Evolutionary conservation across 2,329 filamentous ascomycete species (phyloP).

Genomic region (Trichophyton equinum): DNA sequence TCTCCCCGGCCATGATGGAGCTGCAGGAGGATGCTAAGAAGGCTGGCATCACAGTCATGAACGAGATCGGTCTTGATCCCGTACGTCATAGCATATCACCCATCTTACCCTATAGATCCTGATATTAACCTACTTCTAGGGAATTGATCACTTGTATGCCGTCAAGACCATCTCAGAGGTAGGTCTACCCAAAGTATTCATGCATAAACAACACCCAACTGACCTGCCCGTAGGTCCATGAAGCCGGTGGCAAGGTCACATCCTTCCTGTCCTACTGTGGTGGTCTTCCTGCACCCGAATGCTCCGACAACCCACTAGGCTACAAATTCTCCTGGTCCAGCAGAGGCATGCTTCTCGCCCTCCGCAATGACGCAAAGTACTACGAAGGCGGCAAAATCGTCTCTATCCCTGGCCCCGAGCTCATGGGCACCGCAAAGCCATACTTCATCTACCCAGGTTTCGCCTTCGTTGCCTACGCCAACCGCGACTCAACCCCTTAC

Average conservation of each 20-base stretch:
- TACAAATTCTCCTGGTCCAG: conserved; percentile 83
- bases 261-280: conserved; percentile 78
- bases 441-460: conserved; percentile 85
- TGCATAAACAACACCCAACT: background rate
- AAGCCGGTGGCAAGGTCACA: conserved; percentile 69
- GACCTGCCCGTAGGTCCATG: conserved; percentile 56
- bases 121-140: conserved; percentile 12
- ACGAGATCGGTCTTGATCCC: conserved; percentile 66
- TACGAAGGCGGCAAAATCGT: conserved; percentile 67
- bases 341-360: conserved; percentile 74
- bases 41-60: conserved; percentile 93
- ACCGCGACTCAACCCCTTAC: conserved; percentile 81
- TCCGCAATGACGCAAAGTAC: conserved; percentile 73
- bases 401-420: conserved; percentile 50
- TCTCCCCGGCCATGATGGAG: conserved; percentile 84
- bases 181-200: background rate
- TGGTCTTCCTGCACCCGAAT: conserved; percentile 56
- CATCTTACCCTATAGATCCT: too few relatives aligned
- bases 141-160: conserved; percentile 51
- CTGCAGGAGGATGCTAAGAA: conserved; percentile 72
- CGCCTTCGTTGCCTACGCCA: conserved; percentile 83
- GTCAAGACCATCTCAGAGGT: conserved; percentile 62
- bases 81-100: conserved; percentile 13
- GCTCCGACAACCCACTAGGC: conserved; percentile 74
- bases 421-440: conserved; percentile 80